Evolutionary conservation across 306 rosid species (phyloP).

Genomic region (Castanospermum australe): DNA sequence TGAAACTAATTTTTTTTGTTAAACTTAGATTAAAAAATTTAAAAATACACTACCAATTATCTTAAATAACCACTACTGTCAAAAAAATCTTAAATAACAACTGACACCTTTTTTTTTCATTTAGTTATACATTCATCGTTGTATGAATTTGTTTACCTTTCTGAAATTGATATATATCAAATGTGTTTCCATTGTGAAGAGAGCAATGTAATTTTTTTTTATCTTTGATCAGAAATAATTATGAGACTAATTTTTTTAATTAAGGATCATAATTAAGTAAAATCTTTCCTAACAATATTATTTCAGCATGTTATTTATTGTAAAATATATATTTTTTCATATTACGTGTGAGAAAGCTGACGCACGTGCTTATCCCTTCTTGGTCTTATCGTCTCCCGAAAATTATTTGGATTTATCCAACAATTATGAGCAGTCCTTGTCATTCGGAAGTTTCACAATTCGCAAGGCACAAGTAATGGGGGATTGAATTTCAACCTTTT

Average conservation of each 20-base stretch:
- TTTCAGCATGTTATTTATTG: background rate
- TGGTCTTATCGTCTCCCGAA: conserved; percentile 44
- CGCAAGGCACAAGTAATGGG: background rate
- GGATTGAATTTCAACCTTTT: conserved; percentile 21
- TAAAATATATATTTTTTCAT: no score
- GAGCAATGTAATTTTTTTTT: no score
- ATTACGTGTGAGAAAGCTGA: conserved; percentile 34
- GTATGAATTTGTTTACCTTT: background rate
- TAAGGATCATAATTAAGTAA: no score
- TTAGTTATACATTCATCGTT: no score
- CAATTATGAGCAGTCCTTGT: conserved; percentile 38
- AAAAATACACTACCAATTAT: no score
- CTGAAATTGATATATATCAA: background rate
- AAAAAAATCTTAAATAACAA: no score
- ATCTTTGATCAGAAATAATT: no score
- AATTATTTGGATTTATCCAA: conserved; percentile 31
- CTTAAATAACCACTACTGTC: no score
- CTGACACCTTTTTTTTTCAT: background rate
- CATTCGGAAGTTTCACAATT: conserved; percentile 18
- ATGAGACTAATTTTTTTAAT: no score
- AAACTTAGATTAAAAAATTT: no score
- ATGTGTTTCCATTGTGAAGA: conserved; percentile 20
- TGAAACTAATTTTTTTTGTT: no score
- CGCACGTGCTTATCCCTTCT: conserved; percentile 57
- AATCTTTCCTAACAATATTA: no score